Conservation (phyloP, 169 alveolate species). For the Cyclospora cayetanensis region DNA sequence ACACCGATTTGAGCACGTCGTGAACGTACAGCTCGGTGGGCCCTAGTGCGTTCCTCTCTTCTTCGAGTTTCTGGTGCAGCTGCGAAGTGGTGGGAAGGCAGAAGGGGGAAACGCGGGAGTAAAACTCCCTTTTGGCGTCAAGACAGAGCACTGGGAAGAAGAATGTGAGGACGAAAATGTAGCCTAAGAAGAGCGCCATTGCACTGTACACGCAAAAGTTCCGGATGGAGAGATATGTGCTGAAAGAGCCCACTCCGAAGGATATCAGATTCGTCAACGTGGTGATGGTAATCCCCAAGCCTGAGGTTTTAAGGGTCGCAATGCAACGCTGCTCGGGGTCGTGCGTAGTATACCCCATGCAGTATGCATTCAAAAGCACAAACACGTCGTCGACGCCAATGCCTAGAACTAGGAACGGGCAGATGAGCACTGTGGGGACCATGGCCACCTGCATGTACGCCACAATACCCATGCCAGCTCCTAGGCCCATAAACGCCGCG, state of each 20-base stretch:
- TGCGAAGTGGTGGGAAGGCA: constrained; percentile 70
- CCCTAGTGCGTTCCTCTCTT: constrained; percentile 25
- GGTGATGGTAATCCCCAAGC: constrained; percentile 75
- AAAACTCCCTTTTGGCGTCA: constrained; percentile 73
- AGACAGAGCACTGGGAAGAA: constrained; percentile 72
- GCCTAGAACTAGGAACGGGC: constrained; percentile 82
- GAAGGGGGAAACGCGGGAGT: constrained; percentile 64
- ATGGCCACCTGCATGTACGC: constrained; percentile 78
- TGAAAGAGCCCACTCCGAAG: constrained; percentile 73
- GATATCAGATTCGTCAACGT: constrained; percentile 71
- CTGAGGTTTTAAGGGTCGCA: constrained; percentile 76
- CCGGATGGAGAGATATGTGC: constrained; percentile 73
- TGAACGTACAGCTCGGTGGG: constrained; percentile 41
- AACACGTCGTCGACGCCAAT: constrained; percentile 82
- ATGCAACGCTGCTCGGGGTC: constrained; percentile 78
- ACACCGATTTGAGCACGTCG: constrained; percentile 41
- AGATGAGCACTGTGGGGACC: constrained; percentile 80
- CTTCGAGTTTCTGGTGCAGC: constrained; percentile 35
- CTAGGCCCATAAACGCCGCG: constrained; percentile 81
- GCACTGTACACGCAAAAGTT: constrained; percentile 74
- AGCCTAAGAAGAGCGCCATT: constrained; percentile 68
- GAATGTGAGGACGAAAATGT: constrained; percentile 64
- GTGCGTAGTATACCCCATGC: constrained; percentile 78
- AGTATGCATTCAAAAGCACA: constrained; percentile 79
- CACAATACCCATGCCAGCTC: constrained; percentile 81